A percentile compares a stretch with the other conserved stretches of the same genome.
These are phyloP conservation scores for Populus euphratica DNA, from an alignment of 345 rosid genomes.

Conservation along the genomic window DNA sequence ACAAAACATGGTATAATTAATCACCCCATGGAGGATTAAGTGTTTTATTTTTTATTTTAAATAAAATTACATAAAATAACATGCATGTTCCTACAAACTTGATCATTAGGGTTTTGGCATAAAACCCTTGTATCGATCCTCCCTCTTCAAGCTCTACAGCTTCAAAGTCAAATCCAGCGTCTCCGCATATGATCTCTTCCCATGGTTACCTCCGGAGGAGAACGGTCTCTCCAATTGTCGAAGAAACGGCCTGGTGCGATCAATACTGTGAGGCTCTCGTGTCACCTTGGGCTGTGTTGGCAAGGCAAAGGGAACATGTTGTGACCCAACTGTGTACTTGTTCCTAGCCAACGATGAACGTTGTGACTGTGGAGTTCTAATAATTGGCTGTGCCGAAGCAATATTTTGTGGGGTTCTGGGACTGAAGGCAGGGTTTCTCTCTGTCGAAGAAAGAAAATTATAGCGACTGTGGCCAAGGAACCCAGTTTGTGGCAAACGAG, in stretches of 20 bases:
- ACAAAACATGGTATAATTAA: background rate
- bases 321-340: background rate
- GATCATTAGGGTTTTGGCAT: background rate
- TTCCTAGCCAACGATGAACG: background rate
- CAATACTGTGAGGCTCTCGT: background rate
- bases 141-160: constrained; percentile 9
- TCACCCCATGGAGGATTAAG: background rate
- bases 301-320: background rate
- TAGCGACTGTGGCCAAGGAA: background rate
- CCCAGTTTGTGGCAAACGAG: background rate
- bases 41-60: background rate
- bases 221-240: constrained; percentile 16
- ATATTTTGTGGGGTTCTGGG: background rate
- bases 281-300: background rate
- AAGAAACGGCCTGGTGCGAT: constrained; percentile 26
- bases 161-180: constrained; percentile 28
- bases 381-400: background rate
- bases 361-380: background rate
- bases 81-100: background rate
- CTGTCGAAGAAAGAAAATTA: background rate
- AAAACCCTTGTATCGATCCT: background rate
- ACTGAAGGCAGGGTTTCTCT: background rate
- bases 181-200: background rate
- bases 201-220: background rate
- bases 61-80: background rate